phyloP scores from a whole-genome alignment of 1,139 yeast species.

The Kurtzmaniella natalensis region DNA sequence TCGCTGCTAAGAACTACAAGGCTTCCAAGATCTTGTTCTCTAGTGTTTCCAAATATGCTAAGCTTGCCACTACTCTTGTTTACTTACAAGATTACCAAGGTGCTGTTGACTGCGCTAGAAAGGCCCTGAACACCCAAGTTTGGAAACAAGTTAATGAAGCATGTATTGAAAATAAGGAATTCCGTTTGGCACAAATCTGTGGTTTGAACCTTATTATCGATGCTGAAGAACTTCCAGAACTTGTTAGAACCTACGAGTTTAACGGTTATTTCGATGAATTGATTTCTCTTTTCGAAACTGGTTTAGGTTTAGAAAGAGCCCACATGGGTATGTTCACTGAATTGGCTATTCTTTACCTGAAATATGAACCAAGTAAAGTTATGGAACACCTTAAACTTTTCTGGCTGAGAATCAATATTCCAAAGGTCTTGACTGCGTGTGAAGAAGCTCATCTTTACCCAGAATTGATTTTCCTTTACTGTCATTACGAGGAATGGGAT shows the following conservation, averaged over 20 bases:
- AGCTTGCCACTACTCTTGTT: slow-evolving; percentile 91
- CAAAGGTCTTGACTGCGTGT: slow-evolving; percentile 92
- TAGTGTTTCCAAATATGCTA: slow-evolving; percentile 88
- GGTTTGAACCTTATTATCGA: slow-evolving; percentile 95
- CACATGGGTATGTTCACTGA: slow-evolving; percentile 99
- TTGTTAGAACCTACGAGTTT: slow-evolving; percentile 81
- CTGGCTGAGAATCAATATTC: slow-evolving; percentile 98
- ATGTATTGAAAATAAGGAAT: slow-evolving; percentile 91
- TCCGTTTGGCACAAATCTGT: slow-evolving; percentile 96
- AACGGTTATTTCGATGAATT: slow-evolving; percentile 91
- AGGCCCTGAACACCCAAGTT: slow-evolving; percentile 88
- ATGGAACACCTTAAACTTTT: slow-evolving; percentile 96
- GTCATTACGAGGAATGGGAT: slow-evolving; percentile 99
- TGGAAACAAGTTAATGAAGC: slow-evolving; percentile 99
- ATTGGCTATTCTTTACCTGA: slow-evolving; percentile 84
- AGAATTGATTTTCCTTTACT: slow-evolving; percentile 90
- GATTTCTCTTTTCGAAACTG: slow-evolving; percentile 89
- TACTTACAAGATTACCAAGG: slow-evolving; percentile 89
- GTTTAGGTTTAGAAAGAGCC: slow-evolving; percentile 94
- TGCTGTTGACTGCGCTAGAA: slow-evolving; percentile 98
- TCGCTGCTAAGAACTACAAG: slow-evolving; percentile 76
- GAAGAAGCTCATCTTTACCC: slow-evolving; percentile 96
- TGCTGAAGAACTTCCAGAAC: slow-evolving; percentile 93
- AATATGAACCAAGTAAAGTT: slow-evolving; percentile 85
- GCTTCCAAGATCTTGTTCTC: slow-evolving; percentile 90